Conservation (phyloP, 495 filamentous ascomycete genomes). For the Podospora pseudopauciseta region DNA sequence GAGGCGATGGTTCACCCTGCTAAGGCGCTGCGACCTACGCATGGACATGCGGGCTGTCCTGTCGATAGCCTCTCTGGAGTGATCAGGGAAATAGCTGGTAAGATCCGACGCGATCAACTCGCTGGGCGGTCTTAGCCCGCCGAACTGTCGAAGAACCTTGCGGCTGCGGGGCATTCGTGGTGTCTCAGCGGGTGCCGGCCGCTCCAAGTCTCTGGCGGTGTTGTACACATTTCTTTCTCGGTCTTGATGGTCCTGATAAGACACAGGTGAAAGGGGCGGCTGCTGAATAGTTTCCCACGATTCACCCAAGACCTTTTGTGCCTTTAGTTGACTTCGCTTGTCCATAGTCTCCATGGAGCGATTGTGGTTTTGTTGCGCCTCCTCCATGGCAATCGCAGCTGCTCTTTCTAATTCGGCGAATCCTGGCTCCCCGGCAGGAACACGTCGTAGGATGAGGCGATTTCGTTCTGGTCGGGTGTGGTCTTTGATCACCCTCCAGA, state of each 20-base stretch:
- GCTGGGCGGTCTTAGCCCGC: slow-evolving; percentile 87
- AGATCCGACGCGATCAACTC: slow-evolving; percentile 96
- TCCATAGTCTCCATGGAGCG: slow-evolving; percentile 59
- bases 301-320: slow-evolving; percentile 81
- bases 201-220: slow-evolving; percentile 56
- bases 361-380: slow-evolving; percentile 68
- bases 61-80: slow-evolving; percentile 87
- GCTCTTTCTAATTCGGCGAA: slow-evolving; percentile 75
- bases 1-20: slow-evolving; percentile 83
- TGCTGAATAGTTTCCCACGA: slow-evolving; percentile 71
- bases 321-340: slow-evolving; percentile 68
- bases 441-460: slow-evolving; percentile 83
- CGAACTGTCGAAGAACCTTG: slow-evolving; percentile 66
- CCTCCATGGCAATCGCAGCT: slow-evolving; percentile 77
- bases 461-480: slow-evolving; percentile 73
- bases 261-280: slow-evolving; percentile 76
- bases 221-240: slow-evolving; percentile 62
- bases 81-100: slow-evolving; percentile 94
- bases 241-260: slow-evolving; percentile 50
- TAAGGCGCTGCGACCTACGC: slow-evolving; percentile 81
- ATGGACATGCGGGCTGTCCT: slow-evolving; percentile 88
- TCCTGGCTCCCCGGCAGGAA: slow-evolving; percentile 81
- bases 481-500: slow-evolving; percentile 80
- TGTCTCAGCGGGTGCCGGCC: slow-evolving; percentile 49
- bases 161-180: slow-evolving; percentile 52